Evolutionary conservation across 2,329 filamentous ascomycete genomes (phyloP), one percentile per base, ranked within the genome.

Genomic region (Beauveria asiatica): DNA sequence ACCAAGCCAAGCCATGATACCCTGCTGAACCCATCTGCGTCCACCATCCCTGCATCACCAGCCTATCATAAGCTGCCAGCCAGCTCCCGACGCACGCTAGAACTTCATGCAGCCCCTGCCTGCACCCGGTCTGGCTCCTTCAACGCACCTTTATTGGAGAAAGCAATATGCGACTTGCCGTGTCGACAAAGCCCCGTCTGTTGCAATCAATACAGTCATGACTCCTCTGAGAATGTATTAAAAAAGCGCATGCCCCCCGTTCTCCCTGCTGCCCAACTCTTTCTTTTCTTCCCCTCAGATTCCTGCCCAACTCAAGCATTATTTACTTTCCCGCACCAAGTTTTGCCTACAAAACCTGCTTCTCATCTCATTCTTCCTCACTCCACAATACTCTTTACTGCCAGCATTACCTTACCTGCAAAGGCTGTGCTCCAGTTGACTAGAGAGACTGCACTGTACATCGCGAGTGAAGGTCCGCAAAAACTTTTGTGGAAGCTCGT

Each of bases 161-260:
- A 41, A 48, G 7, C 13, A 33, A 57, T 51, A 52, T 57, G 25
- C 54, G 44, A 55, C 59, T 55, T 39, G 33, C 51, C 27, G 46
- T 56, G 51, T 55, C 56, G 59, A 60, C 49, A 60, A 60, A 44
- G 45, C 30, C 42, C 37, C 30, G 59, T 37, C 16, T 49, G 51
- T 44, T 39, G 16, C 48, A 23, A 58, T 51, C 48, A 23, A 58
- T 51, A 51, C 19, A 37, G 25, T 21, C 46, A 30, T 42, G 46
- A 44, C 58, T 54, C 30, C 39, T 54, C 44, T 16, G 33, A 44
- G 39, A 63, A 61, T 63, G 64, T 61, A 72, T 73, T 74, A 75
- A 75, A 75, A 74, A 59, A 68, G 72, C 72, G 68, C 69, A 68
- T 66, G 65, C 68, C 71, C 70, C 72, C 73, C 73, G 48, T 59